Base-by-base conservation (phyloP, 352 stramenopile species). In the Blastocystis sp. region DNA sequence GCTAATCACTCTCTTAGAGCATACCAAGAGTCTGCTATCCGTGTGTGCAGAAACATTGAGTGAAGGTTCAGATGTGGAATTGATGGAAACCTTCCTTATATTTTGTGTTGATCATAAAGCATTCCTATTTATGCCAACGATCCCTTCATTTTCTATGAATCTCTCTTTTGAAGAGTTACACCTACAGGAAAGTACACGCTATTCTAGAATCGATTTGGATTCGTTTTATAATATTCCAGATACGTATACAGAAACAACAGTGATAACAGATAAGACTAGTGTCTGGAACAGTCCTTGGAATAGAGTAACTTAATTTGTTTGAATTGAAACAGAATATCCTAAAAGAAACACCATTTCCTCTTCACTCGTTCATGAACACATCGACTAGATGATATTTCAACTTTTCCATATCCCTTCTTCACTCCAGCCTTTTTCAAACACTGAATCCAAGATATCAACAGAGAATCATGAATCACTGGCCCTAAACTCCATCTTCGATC, bases 201-300 rank as follows among this genome's bases (percentile, higher is more conserved):
- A 19, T 46, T 24, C 14, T 2, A 21, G 27, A 16, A 46, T 29
- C 37, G 21, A 21, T 43, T 39, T 69, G 14, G 32, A 43, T 35
- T 29, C 32, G 4, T 69, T 19, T 14, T 69, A 69, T 43, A 9
- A 29, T 24, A n/a, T 35, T 69, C 59, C 59, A 0, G 59, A 69
- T 6, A 69, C 24, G 16, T 69, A 43, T 43, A n/a, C 0, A 54
- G 16, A 19, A 19, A 21, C 35, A 43, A 35, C 14, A 12, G 52
- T 63, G 5, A 35, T 39, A 59, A 37, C 6, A 14, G 27, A 80
- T 49, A 3, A 9, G 63, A 24, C 6, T 0, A 39, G 16, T 24
- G 69, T 65, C 29, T 80, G 69, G 69, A 80, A 63, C 69, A 43
- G 19, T 80, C 14, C 69, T 46, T 80, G 69, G 69, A 80, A 63